Percentiles rank a stretch among this genome's conserved stretches.
These are phyloP conservation scores for Pascua sp. DNA, from an alignment of 1,284 basidiomycete genomes.

Conservation along the genomic window DNA sequence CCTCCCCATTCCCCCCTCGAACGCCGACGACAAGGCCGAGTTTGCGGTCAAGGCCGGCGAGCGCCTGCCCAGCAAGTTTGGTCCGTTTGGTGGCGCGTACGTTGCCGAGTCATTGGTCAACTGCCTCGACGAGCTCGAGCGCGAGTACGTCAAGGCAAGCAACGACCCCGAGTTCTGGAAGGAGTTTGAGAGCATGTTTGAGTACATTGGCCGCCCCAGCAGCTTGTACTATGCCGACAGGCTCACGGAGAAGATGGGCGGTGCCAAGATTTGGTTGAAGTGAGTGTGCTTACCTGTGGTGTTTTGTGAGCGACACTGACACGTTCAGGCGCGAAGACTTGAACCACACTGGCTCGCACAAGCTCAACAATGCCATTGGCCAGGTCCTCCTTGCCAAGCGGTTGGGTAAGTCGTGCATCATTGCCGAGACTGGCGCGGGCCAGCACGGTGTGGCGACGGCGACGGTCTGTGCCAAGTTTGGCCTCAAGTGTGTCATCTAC, in stretches of 20 bases:
- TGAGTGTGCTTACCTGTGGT: no score
- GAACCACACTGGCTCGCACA: slow-evolving; percentile 95
- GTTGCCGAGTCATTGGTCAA: slow-evolving; percentile 93
- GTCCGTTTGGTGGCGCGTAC: slow-evolving; percentile 94
- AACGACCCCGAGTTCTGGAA: slow-evolving; percentile 88
- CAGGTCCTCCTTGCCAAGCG: slow-evolving; percentile 90
- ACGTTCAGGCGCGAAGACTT: slow-evolving; percentile 44
- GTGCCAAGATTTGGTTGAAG: slow-evolving; percentile 96
- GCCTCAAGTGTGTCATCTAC: slow-evolving; percentile 90
- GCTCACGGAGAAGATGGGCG: slow-evolving; percentile 70
- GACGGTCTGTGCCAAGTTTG: slow-evolving; percentile 95
- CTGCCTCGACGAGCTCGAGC: slow-evolving; percentile 84
- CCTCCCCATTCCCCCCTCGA: slow-evolving; percentile 40
- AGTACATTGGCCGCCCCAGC: slow-evolving; percentile 78
- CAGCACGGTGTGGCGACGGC: slow-evolving; percentile 99
- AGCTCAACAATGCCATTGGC: slow-evolving; percentile 93
- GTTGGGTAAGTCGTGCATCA: slow-evolving; percentile 93
- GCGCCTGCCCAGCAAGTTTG: slow-evolving; percentile 77
- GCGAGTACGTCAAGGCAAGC: slow-evolving; percentile 80
- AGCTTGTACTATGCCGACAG: slow-evolving; percentile 71
- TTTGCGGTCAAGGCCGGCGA: slow-evolving; percentile 43
- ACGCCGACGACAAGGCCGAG: slow-evolving; percentile 26
- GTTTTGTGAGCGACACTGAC: no score
- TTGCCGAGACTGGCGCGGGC: slow-evolving; percentile 97
- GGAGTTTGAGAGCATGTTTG: slow-evolving; percentile 83